Evolutionary conservation across 2,329 filamentous ascomycete genomes (phyloP).

Genomic region (Berkeleyomyces rouxiae): DNA sequence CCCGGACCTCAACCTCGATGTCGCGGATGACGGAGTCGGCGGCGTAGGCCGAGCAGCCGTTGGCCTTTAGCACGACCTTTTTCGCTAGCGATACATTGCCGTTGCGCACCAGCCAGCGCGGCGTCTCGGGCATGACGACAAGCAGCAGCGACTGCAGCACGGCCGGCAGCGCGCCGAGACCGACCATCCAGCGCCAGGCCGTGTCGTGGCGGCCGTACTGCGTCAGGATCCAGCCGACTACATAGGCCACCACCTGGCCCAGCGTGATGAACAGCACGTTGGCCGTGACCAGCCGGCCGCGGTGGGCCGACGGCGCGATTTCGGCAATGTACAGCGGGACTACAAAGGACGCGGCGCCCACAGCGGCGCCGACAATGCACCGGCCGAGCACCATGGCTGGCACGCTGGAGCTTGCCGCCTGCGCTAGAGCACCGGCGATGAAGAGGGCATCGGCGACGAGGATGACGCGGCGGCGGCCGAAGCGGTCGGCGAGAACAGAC

Average conservation of each 20-base stretch:
- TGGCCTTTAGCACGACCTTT: slow-evolving; percentile 44
- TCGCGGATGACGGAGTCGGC: slow-evolving; percentile 46
- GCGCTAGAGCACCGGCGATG: slow-evolving; percentile 46
- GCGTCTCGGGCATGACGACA: slow-evolving; percentile 67
- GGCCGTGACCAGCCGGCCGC: slow-evolving; percentile 68
- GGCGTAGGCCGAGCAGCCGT: slow-evolving; percentile 26
- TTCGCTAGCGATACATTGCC: slow-evolving; percentile 46
- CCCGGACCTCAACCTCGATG: slow-evolving; percentile 59
- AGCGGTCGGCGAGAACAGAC: slow-evolving; percentile 43
- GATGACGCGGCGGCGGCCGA: slow-evolving; percentile 46
- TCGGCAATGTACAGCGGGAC: slow-evolving; percentile 82
- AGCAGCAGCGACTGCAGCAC: slow-evolving; percentile 52
- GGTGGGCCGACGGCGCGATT: slow-evolving; percentile 56
- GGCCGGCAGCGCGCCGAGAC: slow-evolving; percentile 64
- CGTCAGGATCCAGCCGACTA: slow-evolving; percentile 62
- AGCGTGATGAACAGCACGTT: slow-evolving; percentile 70
- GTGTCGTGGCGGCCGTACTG: slow-evolving; percentile 31
- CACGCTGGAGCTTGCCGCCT: slow-evolving; percentile 43
- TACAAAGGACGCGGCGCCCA: slow-evolving; percentile 65
- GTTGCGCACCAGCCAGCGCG: slow-evolving; percentile 66
- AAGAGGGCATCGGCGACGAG: slow-evolving; percentile 51
- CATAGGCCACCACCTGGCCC: slow-evolving; percentile 77
- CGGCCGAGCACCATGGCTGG: slow-evolving; percentile 49
- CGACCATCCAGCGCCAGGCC: slow-evolving; percentile 87
- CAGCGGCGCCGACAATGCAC: slow-evolving; percentile 52